Conservation (phyloP, 176 grass and related monocot genomes). For the Hsuehochloa calcarea region DNA sequence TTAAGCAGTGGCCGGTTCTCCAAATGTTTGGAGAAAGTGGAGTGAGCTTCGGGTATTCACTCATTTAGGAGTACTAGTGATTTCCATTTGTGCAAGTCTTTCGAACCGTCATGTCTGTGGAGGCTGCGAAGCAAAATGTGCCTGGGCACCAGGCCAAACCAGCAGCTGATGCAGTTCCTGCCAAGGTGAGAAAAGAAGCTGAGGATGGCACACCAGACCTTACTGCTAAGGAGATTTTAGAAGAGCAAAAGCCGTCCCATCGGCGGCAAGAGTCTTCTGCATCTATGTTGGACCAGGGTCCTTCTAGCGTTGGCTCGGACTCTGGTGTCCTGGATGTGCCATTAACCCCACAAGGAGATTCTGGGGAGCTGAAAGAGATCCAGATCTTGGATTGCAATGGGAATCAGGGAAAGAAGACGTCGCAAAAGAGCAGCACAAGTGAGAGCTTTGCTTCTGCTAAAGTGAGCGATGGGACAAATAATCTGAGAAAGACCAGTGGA, state of each 20-base stretch:
- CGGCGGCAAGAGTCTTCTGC: slow-evolving; percentile 39
- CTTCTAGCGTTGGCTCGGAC: slow-evolving; percentile 39
- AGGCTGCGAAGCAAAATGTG: slow-evolving; percentile 19
- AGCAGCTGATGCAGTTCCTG: neutral
- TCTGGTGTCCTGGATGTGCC: slow-evolving; percentile 37
- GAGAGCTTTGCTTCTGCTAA: slow-evolving; percentile 67
- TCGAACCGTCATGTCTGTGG: slow-evolving; percentile 26
- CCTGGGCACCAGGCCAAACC: slow-evolving; percentile 13
- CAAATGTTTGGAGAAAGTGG: neutral
- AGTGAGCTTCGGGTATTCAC: neutral
- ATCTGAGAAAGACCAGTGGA: slow-evolving; percentile 46
- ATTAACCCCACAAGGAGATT: slow-evolving; percentile 5
- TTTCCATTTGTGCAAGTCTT: neutral
- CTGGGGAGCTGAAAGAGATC: slow-evolving; percentile 43
- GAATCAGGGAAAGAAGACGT: slow-evolving; percentile 49
- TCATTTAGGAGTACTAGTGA: neutral
- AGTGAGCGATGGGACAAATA: slow-evolving; percentile 51
- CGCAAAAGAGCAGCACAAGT: slow-evolving; percentile 59
- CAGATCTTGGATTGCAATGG: slow-evolving; percentile 30
- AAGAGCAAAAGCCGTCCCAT: slow-evolving; percentile 38
- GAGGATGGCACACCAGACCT: neutral
- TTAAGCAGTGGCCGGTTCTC: neutral
- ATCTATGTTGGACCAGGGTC: slow-evolving; percentile 42
- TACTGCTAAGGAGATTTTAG: slow-evolving; percentile 16
- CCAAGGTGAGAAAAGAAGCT: neutral